Evolutionary conservation across 2,329 filamentous ascomycete genomes (phyloP).

Genomic region (Bipolaris sorokiniana): DNA sequence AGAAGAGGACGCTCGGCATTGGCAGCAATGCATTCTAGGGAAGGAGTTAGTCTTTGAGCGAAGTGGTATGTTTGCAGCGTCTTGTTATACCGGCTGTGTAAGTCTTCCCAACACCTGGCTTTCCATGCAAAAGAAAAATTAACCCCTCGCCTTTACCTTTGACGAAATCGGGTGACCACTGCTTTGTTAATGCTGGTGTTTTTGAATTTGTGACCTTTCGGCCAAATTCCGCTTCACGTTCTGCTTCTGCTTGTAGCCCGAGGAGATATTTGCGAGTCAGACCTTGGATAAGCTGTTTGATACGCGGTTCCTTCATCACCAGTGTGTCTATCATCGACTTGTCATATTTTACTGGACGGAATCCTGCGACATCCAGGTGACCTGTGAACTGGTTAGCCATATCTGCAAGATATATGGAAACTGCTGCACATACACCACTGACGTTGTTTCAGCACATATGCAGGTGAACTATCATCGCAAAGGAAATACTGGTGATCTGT

Average conservation of each 20-base stretch:
- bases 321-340: background rate
- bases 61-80: background rate
- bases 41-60: background rate
- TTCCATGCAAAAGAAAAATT: slow-evolving; percentile 32
- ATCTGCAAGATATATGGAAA: background rate
- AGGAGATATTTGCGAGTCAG: background rate
- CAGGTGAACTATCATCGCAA: background rate
- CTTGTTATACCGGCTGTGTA: slow-evolving; percentile 24
- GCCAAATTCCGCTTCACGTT: background rate
- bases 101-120: slow-evolving; percentile 34
- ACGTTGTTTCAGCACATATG: slow-evolving; percentile 1
- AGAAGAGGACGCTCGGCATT: slow-evolving; percentile 23
- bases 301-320: background rate
- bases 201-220: background rate
- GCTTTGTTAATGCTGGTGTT: background rate
- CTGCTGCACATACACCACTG: background rate
- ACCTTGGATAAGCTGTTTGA: slow-evolving; percentile 1
- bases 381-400: background rate
- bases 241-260: background rate
- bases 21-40: slow-evolving; percentile 20
- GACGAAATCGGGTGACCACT: slow-evolving; percentile 9
- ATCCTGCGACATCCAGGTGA: background rate
- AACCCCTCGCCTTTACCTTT: slow-evolving; percentile 30
- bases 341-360: background rate
- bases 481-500: slow-evolving; percentile 1